Base-by-base conservation (phyloP, 208 protist genomes). In the Crithidia acanthocephali region DNA sequence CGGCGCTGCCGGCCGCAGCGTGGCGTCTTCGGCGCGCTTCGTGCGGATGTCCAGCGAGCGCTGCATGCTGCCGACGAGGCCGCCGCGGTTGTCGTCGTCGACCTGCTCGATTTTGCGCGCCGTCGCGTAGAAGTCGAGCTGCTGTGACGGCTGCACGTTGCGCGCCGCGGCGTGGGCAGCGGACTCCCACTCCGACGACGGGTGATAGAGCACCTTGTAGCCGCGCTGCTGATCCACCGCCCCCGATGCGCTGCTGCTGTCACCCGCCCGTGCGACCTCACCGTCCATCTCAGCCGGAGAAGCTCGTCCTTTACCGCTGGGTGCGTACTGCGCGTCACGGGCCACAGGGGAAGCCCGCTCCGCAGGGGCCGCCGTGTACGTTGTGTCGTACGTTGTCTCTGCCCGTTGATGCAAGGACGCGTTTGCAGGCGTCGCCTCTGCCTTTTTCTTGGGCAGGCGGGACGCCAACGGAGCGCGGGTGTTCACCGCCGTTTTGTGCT, bases 401-500 rank as follows among this genome's bases (percentile, higher is more conserved):
- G 85, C 71, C 22, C 63, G 68, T 28, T 79, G 83, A 61, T 95
- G 90, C 15, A 95, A 66, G 6, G 79, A 65, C 18, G 61, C 57
- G 23, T 27, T 74, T 1, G 64, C 40, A 3, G 76, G 72, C 9
- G 80, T n/a, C 32, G 35, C 23, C 2, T 52, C 52, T 8, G 58
- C 52, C 32, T 58, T 68, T 2, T 69, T 80, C 56, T 82, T 84
- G n/a, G 79, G 70, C 2, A 92, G 51, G 2, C 91, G 86, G 5
- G 76, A 79, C 30, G 74, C 66, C 23, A 96, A 66, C 22, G 81
- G 80, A 2, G 77, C 69, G 16, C 91, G 87, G 11, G 81, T 93
- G 70, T 92, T 96, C 13, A 96, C 86, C 2, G 72, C 80, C n/a
- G 88, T 90, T 65, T 94, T 96, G 11, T 85, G 68, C 28, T 79